Percentiles rank a stretch among this genome's conserved stretches.
phyloP scores from a whole-genome alignment of 2,329 filamentous ascomycete species.

The Pseudovirgaria hyperparasitica region DNA sequence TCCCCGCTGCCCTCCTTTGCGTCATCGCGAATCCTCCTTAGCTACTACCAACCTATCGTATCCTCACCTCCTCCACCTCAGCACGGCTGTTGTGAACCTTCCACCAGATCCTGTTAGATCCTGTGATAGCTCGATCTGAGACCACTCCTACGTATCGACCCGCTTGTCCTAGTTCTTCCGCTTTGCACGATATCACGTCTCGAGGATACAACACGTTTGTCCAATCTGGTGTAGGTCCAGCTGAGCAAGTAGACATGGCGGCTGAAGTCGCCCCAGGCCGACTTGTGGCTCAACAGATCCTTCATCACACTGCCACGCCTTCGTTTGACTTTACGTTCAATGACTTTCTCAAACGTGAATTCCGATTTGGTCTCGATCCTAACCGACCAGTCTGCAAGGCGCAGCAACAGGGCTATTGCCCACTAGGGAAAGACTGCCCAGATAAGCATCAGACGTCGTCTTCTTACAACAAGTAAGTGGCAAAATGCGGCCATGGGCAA shows the following conservation, averaged over 20 bases:
- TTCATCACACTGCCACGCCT: constrained; percentile 14
- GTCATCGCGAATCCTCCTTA: too few species aligned
- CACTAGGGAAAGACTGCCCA: constrained; percentile 68
- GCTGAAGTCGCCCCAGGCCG: constrained; percentile 15
- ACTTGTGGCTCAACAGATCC: constrained; percentile 13
- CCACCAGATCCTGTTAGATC: too few species aligned
- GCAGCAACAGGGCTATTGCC: constrained; percentile 76
- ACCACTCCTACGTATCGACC: too few species aligned
- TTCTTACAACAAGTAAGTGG: constrained; percentile 50
- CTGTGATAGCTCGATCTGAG: too few species aligned
- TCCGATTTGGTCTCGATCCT: constrained; percentile 70
- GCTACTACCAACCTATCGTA: too few species aligned
- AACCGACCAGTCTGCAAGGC: constrained; percentile 64
- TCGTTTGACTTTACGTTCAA: constrained; percentile 69
- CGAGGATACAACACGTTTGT: too few species aligned
- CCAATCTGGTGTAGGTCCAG: too few species aligned
- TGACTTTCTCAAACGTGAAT: constrained; percentile 70
- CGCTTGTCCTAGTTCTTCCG: too few species aligned
- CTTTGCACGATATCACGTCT: too few species aligned
- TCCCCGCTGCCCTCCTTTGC: too few species aligned
- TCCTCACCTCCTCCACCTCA: too few species aligned
- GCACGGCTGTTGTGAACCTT: too few species aligned
- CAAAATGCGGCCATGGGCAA: constrained; percentile 14
- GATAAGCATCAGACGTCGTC: constrained; percentile 59
- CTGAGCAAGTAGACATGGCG: constrained; percentile 11